Conservation (phyloP, 495 filamentous ascomycete genomes). For the Filosporella fistucella region DNA sequence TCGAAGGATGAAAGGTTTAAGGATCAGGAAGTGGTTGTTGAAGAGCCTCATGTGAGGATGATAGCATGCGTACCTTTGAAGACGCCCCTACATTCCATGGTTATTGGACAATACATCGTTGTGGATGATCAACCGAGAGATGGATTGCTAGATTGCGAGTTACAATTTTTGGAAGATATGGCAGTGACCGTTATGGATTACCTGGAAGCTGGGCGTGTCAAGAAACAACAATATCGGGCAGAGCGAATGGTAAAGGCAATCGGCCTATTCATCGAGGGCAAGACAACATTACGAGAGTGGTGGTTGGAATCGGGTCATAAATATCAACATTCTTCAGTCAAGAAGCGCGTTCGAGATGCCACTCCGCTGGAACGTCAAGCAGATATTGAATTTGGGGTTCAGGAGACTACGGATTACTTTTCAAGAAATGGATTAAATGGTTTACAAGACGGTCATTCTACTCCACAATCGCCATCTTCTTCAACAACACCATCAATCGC, state of each 20-base stretch:
- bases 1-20: slow-evolving; percentile 30
- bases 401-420: slow-evolving; percentile 18
- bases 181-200: slow-evolving; percentile 38
- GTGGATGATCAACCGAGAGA: slow-evolving; percentile 28
- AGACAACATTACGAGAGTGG: slow-evolving; percentile 24
- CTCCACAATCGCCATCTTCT: slow-evolving; percentile 10
- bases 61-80: slow-evolving; percentile 31
- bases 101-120: slow-evolving; percentile 32
- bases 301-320: slow-evolving; percentile 23
- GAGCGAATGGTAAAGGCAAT: slow-evolving; percentile 36
- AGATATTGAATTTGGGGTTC: slow-evolving; percentile 24
- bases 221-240: slow-evolving; percentile 29
- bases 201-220: slow-evolving; percentile 32
- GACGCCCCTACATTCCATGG: slow-evolving; percentile 22
- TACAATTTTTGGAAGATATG: slow-evolving; percentile 35
- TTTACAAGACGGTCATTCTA: slow-evolving; percentile 4
- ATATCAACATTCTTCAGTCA: slow-evolving; percentile 2
- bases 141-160: slow-evolving; percentile 25
- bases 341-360: slow-evolving; percentile 6
- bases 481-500: background rate
- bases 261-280: slow-evolving; percentile 32
- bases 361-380: slow-evolving; percentile 13
- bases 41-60: slow-evolving; percentile 24
- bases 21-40: slow-evolving; percentile 24
- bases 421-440: slow-evolving; percentile 12